Base-by-base conservation (phyloP, 2,329 filamentous ascomycete genomes). In the Penicillium sp. region DNA sequence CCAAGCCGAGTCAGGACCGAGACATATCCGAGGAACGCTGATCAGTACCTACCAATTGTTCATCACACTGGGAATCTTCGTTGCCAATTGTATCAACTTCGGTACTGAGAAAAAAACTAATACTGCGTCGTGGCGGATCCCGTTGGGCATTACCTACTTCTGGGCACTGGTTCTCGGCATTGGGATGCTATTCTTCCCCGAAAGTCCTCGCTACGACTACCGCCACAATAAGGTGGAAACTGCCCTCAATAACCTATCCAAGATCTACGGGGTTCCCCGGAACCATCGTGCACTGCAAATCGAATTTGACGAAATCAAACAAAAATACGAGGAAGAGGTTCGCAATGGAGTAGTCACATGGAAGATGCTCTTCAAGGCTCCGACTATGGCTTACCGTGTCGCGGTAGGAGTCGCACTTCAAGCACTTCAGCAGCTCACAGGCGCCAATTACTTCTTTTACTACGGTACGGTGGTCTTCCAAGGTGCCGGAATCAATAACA, bases 401-500 rank as follows among this genome's bases (percentile, higher is more conserved):
- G 49, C 68, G 4, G 67, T 79, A 1, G 77, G 77, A 1, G 70
- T 78, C 15, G 53, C 65, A 3, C 60, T 79, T 4, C 76, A 79
- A 51, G 71, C 74, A 2, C 59, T 78, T 1, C 76, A 79, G 54
- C 76, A 78, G 49, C 62, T 77, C 6, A 77, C 75, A 1, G 75
- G 75, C 7, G 75, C 74, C 45, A 78, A 78, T 51, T 77, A 74
- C 65, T 77, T 76, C 62, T 76, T 76, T 65, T 85, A 85, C 72
- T 89, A 88, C 41, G 68, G 69, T 5, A 70, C 68, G 1, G 59
- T 56, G 0, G 61, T 71, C 11, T 90, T 91, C 71, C 57, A 81
- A 52, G 82, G 85, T 1, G 85, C 87, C 3, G 86, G 85, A 40
- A 82, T 89, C 42, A 66, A 79, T 0, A 86, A 89, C 65, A 82